Evolutionary conservation across 176 grass and related monocot genomes (phyloP).

Genomic region (Lolium perenne): DNA sequence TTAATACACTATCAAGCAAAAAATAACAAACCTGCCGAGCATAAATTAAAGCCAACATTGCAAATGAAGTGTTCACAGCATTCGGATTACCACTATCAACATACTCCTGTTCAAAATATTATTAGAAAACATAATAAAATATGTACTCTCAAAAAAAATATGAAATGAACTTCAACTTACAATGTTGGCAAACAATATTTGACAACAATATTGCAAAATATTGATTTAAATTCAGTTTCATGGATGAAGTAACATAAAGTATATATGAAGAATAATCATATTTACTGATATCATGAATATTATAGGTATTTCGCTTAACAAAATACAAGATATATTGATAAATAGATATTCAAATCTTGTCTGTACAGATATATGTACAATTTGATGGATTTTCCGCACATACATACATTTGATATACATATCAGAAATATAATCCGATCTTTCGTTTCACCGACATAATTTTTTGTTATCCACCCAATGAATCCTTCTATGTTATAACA

Average conservation of each 20-base stretch:
- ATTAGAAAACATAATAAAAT: background rate
- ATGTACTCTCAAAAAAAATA: background rate
- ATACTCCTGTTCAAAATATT: background rate
- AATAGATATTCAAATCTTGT: no score
- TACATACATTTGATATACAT: no score
- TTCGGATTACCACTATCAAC: background rate
- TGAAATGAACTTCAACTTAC: background rate
- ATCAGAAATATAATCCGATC: no score
- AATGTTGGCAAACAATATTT: background rate
- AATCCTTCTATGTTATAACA: no score
- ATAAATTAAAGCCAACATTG: slow-evolving; percentile 10
- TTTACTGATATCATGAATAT: no score
- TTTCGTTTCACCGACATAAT: no score
- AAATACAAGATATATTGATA: no score
- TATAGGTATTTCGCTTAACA: no score
- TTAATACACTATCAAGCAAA: background rate
- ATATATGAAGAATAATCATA: background rate
- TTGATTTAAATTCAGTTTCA: background rate
- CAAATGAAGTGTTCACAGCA: background rate
- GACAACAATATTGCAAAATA: background rate
- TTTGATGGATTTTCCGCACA: no score
- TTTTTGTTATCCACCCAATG: no score
- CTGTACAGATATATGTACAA: no score
- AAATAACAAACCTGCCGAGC: background rate
- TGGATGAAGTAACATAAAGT: background rate